A percentile compares a stretch with the other conserved stretches of the same genome.
Conservation (phyloP, 2,329 filamentous ascomycete species). For the Xylariaceae sp. region DNA sequence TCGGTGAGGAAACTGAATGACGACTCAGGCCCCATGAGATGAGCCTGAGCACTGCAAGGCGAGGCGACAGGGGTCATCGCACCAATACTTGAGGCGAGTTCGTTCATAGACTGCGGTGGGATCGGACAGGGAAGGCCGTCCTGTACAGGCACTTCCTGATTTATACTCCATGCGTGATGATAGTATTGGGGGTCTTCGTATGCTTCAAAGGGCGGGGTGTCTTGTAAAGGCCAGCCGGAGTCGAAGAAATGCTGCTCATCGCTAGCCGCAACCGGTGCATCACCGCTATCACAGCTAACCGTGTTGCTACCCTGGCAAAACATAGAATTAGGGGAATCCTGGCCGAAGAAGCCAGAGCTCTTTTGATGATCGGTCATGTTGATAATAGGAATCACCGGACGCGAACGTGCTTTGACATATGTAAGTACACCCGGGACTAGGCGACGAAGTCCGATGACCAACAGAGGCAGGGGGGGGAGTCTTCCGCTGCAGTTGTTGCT, state of each 20-base stretch:
- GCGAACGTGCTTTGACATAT: slow-evolving; percentile 34
- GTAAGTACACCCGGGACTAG: slow-evolving; percentile 14
- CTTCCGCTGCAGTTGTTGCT: not conserved
- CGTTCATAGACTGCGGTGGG: slow-evolving; percentile 27
- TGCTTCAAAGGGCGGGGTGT: slow-evolving; percentile 43
- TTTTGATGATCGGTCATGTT: slow-evolving; percentile 34
- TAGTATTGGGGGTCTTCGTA: slow-evolving; percentile 36
- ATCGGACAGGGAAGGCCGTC: slow-evolving; percentile 29
- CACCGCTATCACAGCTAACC: slow-evolving; percentile 12
- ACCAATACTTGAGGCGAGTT: slow-evolving; percentile 34
- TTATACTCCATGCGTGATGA: slow-evolving; percentile 30
- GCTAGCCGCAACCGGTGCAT: slow-evolving; percentile 9
- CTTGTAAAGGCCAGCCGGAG: slow-evolving; percentile 45
- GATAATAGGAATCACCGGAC: slow-evolving; percentile 29
- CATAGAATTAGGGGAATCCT: slow-evolving; percentile 37
- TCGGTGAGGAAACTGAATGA: slow-evolving; percentile 44
- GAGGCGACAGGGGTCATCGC: slow-evolving; percentile 26
- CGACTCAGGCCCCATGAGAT: slow-evolving; percentile 28
- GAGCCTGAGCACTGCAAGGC: slow-evolving; percentile 26
- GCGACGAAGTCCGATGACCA: slow-evolving; percentile 9
- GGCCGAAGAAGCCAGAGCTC: slow-evolving; percentile 39
- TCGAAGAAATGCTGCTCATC: slow-evolving; percentile 33
- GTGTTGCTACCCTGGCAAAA: slow-evolving; percentile 28
- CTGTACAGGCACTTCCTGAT: slow-evolving; percentile 26
- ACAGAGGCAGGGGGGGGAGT: slow-evolving; percentile 10